phyloP scores from a whole-genome alignment of 2,329 filamentous ascomycete genomes.

The Didymella lethalis region DNA sequence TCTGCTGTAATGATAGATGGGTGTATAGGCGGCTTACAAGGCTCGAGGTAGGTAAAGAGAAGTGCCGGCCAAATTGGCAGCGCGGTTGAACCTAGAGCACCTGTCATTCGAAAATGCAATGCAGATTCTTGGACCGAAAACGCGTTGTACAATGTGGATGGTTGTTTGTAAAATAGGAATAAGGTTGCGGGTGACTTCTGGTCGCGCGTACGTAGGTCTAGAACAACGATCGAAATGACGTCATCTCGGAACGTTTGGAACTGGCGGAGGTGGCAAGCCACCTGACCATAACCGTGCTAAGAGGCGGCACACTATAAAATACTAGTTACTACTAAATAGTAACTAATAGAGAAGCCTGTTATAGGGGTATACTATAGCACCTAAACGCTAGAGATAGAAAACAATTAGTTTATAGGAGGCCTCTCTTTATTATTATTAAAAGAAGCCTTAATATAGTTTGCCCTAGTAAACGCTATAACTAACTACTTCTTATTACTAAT shows the following conservation, averaged over 20 bases:
- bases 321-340: no score
- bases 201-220: neutral
- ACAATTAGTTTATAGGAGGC: no score
- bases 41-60: slow-evolving; percentile 40
- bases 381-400: no score
- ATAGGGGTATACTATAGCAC: no score
- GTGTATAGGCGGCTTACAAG: slow-evolving; percentile 31
- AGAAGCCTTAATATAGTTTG: no score
- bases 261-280: no score
- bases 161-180: neutral
- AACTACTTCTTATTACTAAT: no score
- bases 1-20: neutral
- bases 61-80: slow-evolving; percentile 39
- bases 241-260: neutral
- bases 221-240: neutral
- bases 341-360: no score
- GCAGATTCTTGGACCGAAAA: neutral
- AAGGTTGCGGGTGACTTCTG: neutral
- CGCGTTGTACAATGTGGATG: neutral
- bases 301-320: no score
- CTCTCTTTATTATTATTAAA: no score
- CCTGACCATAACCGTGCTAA: no score
- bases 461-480: no score
- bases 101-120: neutral
- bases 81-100: slow-evolving; percentile 30